Evolutionary conservation across 208 protist species (phyloP), one percentile per base, ranked within the genome.

Genomic region (Spongospora subterranea): DNA sequence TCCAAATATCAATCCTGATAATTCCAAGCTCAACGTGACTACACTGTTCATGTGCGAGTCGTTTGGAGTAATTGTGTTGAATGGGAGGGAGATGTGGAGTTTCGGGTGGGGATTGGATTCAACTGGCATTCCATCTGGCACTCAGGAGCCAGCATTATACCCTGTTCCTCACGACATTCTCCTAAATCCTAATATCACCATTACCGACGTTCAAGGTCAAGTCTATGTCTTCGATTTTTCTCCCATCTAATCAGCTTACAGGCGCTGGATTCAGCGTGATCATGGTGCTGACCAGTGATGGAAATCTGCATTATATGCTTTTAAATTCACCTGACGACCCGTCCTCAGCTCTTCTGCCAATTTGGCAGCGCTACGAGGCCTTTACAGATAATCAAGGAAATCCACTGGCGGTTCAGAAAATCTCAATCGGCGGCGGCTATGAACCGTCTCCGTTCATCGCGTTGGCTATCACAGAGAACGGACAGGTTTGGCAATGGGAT

Each of bases 201-300:
- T 82, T 35, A 43, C 40, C n/a, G 17, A 82, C n/a, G 71, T 82
- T 35, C 17, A 82, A 43, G 71, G 71, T 43, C 17, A 65, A 17
- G 54, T 32, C 54, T 65, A 82, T 43, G 71, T 35, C 71, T 20
- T 82, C 50, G 24, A 60, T 60, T 60, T 60, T 60, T 24, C 24
- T 60, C 24, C 6, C 24, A 6, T 29, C 24, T 60, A 6, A 60
- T 60, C n/a, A 24, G 50, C 50, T 60, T 6, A 60, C 24, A 29
- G 6, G 50, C 50, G 50, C 13, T 60, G 24, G 50, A 24, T 29
- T 29, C 6, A 6, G 24, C 50, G 50, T 60, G 50, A 60, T 60
- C 13, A 13, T 82, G 6, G 35, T 82, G 17, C 71, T 39, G 71
- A 82, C 71, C 71, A 82, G 71, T 43, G 71, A 82, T 82, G 71